Conservation (phyloP, 495 filamentous ascomycete genomes). For the Glarea lozoyensis region DNA sequence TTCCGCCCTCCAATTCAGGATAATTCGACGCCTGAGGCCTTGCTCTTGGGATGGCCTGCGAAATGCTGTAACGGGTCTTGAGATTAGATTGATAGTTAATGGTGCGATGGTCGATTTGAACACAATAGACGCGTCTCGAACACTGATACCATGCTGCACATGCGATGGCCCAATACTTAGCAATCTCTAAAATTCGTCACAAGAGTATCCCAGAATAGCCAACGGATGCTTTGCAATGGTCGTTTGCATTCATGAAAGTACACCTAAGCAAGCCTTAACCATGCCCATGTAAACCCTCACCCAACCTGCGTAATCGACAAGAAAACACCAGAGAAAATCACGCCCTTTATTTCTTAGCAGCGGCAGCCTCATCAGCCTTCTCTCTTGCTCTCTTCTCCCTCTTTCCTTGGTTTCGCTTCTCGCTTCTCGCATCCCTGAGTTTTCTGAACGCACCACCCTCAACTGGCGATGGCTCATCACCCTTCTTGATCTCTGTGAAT, state of each 20-base stretch:
- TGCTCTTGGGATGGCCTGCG: no score
- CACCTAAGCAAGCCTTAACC: conserved; percentile 22
- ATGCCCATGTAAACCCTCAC: conserved; percentile 19
- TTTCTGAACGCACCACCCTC: conserved; percentile 74
- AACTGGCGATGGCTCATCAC: conserved; percentile 64
- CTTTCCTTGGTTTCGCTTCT: conserved; percentile 69
- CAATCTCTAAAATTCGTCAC: not conserved
- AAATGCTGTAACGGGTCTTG: no score
- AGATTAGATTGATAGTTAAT: no score
- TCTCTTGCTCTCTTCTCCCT: conserved; percentile 90
- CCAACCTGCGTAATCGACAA: conserved; percentile 14
- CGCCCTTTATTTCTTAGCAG: conserved; percentile 65
- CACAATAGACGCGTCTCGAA: not conserved
- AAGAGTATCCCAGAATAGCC: no score
- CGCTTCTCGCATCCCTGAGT: conserved; percentile 77
- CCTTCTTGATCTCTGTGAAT: conserved; percentile 72
- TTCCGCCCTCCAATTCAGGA: no score
- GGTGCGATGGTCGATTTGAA: not conserved
- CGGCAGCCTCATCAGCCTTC: conserved; percentile 83
- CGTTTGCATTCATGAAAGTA: conserved; percentile 25
- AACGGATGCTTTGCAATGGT: conserved; percentile 11
- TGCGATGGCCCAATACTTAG: not conserved
- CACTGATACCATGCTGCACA: not conserved
- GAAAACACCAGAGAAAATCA: conserved; percentile 15
- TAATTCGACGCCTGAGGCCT: no score